Conservation (phyloP, 2,329 filamentous ascomycete genomes). For the Rutstroemia sydowiana region DNA sequence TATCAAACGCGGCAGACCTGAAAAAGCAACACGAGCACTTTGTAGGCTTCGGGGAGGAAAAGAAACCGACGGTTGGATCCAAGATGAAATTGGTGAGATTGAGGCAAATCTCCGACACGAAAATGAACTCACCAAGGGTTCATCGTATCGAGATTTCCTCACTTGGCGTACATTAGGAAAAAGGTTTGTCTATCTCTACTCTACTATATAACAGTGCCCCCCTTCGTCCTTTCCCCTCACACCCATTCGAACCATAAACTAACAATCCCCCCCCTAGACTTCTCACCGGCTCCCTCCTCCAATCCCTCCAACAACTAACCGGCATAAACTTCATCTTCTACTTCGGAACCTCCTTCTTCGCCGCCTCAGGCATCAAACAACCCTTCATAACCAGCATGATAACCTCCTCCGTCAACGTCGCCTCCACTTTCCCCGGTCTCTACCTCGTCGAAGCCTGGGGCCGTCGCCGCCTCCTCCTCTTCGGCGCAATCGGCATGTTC, state of each 20-base stretch:
- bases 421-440: conserved; percentile 73
- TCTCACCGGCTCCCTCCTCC: conserved; percentile 2
- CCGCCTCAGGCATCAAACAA: conserved; percentile 59
- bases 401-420: conserved; percentile 64
- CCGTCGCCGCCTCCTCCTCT: conserved; percentile 70
- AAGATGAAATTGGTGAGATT: background rate
- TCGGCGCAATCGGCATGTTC: conserved; percentile 74
- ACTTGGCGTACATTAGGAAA: conserved; percentile 8
- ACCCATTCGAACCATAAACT: background rate
- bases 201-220: background rate
- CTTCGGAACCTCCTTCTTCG: conserved; percentile 87
- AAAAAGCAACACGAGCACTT: conserved; percentile 53
- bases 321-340: conserved; percentile 93
- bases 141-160: conserved; percentile 5
- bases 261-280: background rate
- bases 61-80: conserved; percentile 32
- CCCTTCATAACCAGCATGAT: conserved; percentile 81
- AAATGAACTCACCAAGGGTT: background rate
- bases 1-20: conserved; percentile 28
- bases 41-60: conserved; percentile 56
- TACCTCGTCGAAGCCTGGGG: conserved; percentile 79
- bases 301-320: conserved; percentile 37
- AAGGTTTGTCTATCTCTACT: background rate
- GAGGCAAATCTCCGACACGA: conserved; percentile 4
- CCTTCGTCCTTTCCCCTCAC: background rate